Base-by-base conservation (phyloP, 805 yeast species). In the Candida endomychidarum region DNA sequence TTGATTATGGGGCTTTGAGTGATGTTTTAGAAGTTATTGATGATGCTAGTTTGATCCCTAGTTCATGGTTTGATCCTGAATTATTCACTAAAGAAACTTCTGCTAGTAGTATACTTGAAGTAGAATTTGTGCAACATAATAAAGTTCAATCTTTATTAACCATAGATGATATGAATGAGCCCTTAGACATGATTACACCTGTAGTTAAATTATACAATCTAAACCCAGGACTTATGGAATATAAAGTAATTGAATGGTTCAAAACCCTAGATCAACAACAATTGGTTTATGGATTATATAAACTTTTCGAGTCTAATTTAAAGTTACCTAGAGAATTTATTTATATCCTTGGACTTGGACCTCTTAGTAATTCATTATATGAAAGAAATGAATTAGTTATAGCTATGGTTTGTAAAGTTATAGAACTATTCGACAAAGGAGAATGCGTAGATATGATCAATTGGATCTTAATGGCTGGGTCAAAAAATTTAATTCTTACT, bases 381-480 rank as follows among this genome's bases (percentile, higher is more conserved):
- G 51, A 47, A 17, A 39, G 48, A 24, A 37, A 23, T 20, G 46
- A 47, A 22, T 20, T 42, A 20, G 32, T 40, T 3, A 19, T 43
- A 8, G 32, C 37, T 4, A 30, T 33, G 2, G 28, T 34, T 8
- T 41, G 46, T 22, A 15, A 39, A 17, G 24, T 39, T 12, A 34
- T 43, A 6, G 10, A 8, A 8, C 8, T 3, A 5, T 22, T 17
- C 18, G 3, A 3, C 4, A 4, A 16, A 3, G 24, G 22, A 16
- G 29, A 33, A 9, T 12, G 38, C 20, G 5, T 24, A 11, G 50
- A 47, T 24, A 32, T 47, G 18, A 15, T 42, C 3, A 36, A 34
- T 15, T 47, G 50, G 50, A 16, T 47, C 8, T 11, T 37, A 6
- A 26, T 34, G 26, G 37, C 40, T 15, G 47, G 43, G 4, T 11